Evolutionary conservation across 495 filamentous ascomycete species (phyloP), one percentile per base, ranked within the genome.

Genomic region (Clohesyomyces aquaticus): DNA sequence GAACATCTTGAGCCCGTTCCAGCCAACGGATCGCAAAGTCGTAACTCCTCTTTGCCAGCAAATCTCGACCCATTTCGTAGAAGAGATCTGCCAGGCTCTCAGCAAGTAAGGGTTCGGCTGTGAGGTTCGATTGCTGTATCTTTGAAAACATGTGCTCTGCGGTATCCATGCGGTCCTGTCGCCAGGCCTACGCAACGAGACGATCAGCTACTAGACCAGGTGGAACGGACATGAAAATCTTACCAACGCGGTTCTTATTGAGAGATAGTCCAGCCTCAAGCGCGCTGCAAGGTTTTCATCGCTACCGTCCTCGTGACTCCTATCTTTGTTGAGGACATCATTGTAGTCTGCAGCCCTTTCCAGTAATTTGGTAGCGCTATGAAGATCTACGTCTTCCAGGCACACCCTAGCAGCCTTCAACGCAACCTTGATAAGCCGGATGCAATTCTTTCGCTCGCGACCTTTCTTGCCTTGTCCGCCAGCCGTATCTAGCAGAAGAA

Each of bases 111-210:
- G 82, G 75, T 53, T 87, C 81, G 9, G 82, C 75, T 2, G 71
- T 59, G 3, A 69, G 62, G 6, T 71, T 71, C 10, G 78, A 71
- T 9, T 71, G 61, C 25, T 79, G 75, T 8, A 81, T 72, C 66
- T 89, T 88, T 16, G 77, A 77, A 73, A 87, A 92, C 77, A 93
- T 82, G 71, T 89, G 84, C 55, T 94, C 89, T 10, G 91, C 89
- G 28, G 95, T 79, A 59, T 93, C 87, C 26, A 87, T 76, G 28
- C 87, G 81, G 45, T 81, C 80, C 70, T 90, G 85, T 48, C 81
- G 79, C 88, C 87, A 93, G 26, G 88, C 83, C 88, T 95, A 64
- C n/a, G 2, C 9, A 16, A 57, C 21, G 1, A 18, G n/a, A 26
- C 26, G 1, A 26, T 51, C 23, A 63, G 42, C 63, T 63, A 63